These are phyloP conservation scores for Xylaria sp. DNA, from an alignment of 2,329 filamentous ascomycete genomes.

Conservation along the genomic window DNA sequence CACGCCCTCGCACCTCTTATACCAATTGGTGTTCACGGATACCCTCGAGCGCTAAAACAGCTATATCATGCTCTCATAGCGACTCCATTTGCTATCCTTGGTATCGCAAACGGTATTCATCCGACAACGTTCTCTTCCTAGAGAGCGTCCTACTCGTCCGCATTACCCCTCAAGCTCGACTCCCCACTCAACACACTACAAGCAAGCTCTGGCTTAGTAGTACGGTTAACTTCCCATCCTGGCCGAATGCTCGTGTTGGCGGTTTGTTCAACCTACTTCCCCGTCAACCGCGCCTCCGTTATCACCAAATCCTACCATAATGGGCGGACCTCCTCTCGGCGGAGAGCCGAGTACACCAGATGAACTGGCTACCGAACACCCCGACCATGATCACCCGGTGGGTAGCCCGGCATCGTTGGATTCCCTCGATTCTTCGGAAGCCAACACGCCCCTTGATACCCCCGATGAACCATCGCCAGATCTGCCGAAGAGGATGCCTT, in stretches of 20 bases:
- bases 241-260: slow-evolving; percentile 31
- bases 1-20: background rate
- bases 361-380: slow-evolving; percentile 52
- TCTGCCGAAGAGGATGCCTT: slow-evolving; percentile 64
- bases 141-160: background rate
- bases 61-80: slow-evolving; percentile 6
- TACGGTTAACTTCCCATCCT: slow-evolving; percentile 13
- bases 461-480: slow-evolving; percentile 51
- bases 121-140: background rate
- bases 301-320: slow-evolving; percentile 24
- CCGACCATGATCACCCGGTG: slow-evolving; percentile 49
- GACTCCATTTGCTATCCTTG: background rate
- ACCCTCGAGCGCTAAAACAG: background rate
- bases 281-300: background rate
- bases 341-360: slow-evolving; percentile 50
- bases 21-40: slow-evolving; percentile 2
- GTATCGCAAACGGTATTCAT: slow-evolving; percentile 1
- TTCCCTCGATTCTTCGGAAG: slow-evolving; percentile 60
- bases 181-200: background rate
- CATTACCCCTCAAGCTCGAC: background rate
- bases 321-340: slow-evolving; percentile 20
- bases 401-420: slow-evolving; percentile 56
- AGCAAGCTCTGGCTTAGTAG: background rate
- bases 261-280: background rate
- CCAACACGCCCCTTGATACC: slow-evolving; percentile 60